Conservation (phyloP, 2,329 filamentous ascomycete genomes). For the Nothophoma quercina region DNA sequence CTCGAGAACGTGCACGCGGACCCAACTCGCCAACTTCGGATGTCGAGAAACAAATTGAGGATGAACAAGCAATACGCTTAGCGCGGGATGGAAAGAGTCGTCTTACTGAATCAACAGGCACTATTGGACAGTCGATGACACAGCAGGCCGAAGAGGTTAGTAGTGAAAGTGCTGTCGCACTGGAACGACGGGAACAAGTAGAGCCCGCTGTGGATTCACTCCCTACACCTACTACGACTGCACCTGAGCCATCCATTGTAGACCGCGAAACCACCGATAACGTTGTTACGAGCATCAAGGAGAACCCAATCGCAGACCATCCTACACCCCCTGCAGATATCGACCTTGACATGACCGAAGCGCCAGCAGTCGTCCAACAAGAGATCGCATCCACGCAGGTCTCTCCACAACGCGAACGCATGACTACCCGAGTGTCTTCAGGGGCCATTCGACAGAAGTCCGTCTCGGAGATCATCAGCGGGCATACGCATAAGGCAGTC, state of each 20-base stretch:
- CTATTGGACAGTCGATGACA: slow-evolving; percentile 32
- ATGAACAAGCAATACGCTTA: slow-evolving; percentile 57
- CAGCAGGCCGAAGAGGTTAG: slow-evolving; percentile 32
- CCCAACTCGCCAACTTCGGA: slow-evolving; percentile 62
- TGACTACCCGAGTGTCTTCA: slow-evolving; percentile 74
- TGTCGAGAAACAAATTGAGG: slow-evolving; percentile 64
- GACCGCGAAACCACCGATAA: slow-evolving; percentile 34
- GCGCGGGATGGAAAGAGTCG: slow-evolving; percentile 43
- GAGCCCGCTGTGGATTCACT: slow-evolving; percentile 42
- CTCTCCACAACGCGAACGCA: slow-evolving; percentile 56
- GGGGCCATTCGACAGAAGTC: slow-evolving; percentile 76
- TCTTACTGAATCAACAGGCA: slow-evolving; percentile 29
- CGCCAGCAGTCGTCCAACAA: slow-evolving; percentile 20
- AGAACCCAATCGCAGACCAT: slow-evolving; percentile 33
- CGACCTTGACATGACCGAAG: slow-evolving; percentile 46
- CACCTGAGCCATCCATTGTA: slow-evolving; percentile 38
- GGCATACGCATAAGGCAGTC: slow-evolving; percentile 57
- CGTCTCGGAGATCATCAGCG: slow-evolving; percentile 74
- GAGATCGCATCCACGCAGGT: slow-evolving; percentile 33
- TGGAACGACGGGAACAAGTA: slow-evolving; percentile 14
- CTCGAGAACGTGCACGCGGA: slow-evolving; percentile 52
- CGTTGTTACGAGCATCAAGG: slow-evolving; percentile 13
- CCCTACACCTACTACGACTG: slow-evolving; percentile 47
- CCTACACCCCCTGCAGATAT: slow-evolving; percentile 47
- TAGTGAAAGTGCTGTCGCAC: slow-evolving; percentile 14